Base-by-base conservation (phyloP, 2,329 filamentous ascomycete genomes). In the Phyllosticta citrichinensis region DNA sequence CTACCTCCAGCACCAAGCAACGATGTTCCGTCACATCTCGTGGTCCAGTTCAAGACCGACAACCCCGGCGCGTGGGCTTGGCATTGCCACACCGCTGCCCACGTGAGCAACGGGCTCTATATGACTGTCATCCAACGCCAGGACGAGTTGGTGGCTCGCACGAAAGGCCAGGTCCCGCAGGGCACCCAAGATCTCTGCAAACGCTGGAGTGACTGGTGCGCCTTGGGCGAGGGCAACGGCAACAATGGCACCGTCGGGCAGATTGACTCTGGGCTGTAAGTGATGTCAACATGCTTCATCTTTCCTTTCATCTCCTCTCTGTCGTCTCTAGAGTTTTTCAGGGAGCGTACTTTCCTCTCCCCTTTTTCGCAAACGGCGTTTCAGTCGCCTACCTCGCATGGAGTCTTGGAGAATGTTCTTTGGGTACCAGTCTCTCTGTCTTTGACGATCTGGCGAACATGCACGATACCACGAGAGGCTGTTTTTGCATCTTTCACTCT, bases 51-150 rank as follows among this genome's bases (percentile, higher is more conserved):
- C 56, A 63, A 66, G 17, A 65, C 68, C 22, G 69, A 73, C 58
- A 75, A 75, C 61, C 72, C 73, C 2, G 63, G 73, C 3, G 68
- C 70, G 62, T 75, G 73, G 68, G 65, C 69, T 11, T 67, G 69
- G 17, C 72, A 74, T 61, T 73, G 70, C 62, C 73, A 75, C 61
- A 65, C 72, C 20, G 70, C 70, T 55, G 70, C 70, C 63, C 72
- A 74, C 56, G 65, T 70, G 3, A 52, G n/a, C 24, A 52, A 47
- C 17, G 40, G 40, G 40, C 40, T 47, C 12, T 47, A 47, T 14
- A 47, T 47, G 40, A 47, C 40, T 8, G 40, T 47, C 14, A 17
- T 47, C 14, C 14, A 47, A 14, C 40, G 40, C 17, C 40, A 17
- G 17, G 40, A n/a, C n/a, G 40, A 47, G 40, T 8, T 47, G 6